Percentiles rank a stretch among this genome's conserved stretches.
These are phyloP conservation scores for Alternaria conjuncta DNA, from an alignment of 2,329 filamentous ascomycete species.

Conservation along the genomic window DNA sequence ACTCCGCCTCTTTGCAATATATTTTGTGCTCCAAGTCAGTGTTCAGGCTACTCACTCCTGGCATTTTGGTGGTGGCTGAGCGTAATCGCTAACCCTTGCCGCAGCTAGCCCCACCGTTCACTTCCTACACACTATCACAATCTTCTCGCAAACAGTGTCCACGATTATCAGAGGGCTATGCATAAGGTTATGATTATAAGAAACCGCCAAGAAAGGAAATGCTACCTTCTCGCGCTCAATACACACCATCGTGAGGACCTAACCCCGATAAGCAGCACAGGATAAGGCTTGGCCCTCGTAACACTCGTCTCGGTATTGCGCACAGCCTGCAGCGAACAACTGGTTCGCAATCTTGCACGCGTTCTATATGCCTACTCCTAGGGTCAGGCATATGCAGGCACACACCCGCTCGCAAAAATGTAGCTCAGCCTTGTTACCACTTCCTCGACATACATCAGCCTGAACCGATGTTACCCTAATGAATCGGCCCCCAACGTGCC, in stretches of 20 bases:
- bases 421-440: neutral
- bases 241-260: neutral
- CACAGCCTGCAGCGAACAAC: neutral
- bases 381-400: neutral
- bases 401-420: neutral
- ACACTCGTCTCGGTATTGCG: neutral
- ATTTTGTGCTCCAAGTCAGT: neutral
- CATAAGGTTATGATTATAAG: neutral
- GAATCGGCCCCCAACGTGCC: neutral
- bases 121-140: neutral
- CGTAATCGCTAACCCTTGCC: neutral
- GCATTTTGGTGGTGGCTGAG: neutral
- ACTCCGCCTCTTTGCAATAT: constrained; percentile 5
- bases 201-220: neutral
- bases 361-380: neutral
- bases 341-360: neutral
- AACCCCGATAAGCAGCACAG: neutral
- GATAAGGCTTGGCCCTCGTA: neutral
- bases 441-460: neutral
- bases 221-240: neutral
- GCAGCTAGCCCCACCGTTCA: neutral
- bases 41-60: neutral
- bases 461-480: neutral
- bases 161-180: neutral
- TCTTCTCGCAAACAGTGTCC: neutral